Percentiles rank a stretch among this genome's conserved stretches.
These are phyloP conservation scores for Colletotrichum liriopes DNA, from an alignment of 2,329 filamentous ascomycete genomes.

Conservation along the genomic window DNA sequence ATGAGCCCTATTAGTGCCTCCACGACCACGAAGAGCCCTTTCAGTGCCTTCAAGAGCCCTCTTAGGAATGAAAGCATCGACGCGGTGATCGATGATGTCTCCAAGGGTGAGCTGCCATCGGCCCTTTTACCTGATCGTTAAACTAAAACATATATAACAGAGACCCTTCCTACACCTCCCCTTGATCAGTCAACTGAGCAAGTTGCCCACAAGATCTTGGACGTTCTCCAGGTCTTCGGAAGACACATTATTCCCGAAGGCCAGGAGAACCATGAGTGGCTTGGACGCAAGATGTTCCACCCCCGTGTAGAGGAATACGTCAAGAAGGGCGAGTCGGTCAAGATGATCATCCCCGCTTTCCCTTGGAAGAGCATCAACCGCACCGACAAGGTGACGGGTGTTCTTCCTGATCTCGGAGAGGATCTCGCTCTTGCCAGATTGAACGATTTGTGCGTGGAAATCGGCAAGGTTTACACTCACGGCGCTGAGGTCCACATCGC, in stretches of 20 bases:
- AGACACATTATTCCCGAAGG: conserved; percentile 38
- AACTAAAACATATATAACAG: conserved; percentile 3
- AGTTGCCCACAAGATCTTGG: conserved; percentile 40
- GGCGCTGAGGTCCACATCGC: conserved; percentile 59
- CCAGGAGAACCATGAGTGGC: conserved; percentile 39
- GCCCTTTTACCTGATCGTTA: no score
- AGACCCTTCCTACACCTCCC: conserved; percentile 31
- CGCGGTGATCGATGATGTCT: neutral
- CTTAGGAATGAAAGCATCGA: neutral
- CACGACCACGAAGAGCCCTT: conserved; percentile 2
- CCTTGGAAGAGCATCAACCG: conserved; percentile 47
- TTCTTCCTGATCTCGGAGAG: conserved; percentile 59
- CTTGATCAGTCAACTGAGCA: conserved; percentile 30
- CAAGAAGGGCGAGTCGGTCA: conserved; percentile 37
- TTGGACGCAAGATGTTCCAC: conserved; percentile 41
- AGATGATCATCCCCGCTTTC: conserved; percentile 44
- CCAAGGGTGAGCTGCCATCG: neutral
- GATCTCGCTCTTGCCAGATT: conserved; percentile 58
- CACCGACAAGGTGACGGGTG: conserved; percentile 52
- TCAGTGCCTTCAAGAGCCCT: conserved; percentile 32
- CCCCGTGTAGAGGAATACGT: conserved; percentile 39
- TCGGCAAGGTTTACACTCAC: conserved; percentile 55
- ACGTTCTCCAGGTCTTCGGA: conserved; percentile 34
- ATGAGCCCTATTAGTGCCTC: conserved; percentile 11
- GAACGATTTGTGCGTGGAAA: conserved; percentile 56